phyloP scores from a whole-genome alignment of 2,329 filamentous ascomycete genomes.

The Apiospora phragmitis region DNA sequence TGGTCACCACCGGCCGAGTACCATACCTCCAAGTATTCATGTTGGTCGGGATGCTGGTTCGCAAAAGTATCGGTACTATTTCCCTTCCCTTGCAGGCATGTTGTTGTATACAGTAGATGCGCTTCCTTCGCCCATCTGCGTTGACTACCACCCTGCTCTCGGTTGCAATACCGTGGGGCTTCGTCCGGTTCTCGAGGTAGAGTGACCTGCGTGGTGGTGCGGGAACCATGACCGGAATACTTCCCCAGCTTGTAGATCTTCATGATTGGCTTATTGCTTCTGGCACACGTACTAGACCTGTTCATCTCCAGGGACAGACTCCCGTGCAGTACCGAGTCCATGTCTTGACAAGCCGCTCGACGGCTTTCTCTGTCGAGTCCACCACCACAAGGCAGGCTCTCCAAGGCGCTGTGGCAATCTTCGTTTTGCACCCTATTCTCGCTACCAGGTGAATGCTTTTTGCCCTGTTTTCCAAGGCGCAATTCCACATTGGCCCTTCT shows the following conservation, averaged over 20 bases:
- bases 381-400: not conserved
- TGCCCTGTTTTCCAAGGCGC: not conserved
- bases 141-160: not conserved
- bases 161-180: not conserved
- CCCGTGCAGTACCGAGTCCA: not conserved
- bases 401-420: not conserved
- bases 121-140: not conserved
- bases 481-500: not conserved
- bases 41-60: not conserved
- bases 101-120: not conserved
- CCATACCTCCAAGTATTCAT: not conserved
- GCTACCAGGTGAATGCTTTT: not conserved
- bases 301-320: not conserved
- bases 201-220: not conserved
- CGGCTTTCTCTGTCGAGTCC: not conserved
- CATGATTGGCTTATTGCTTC: conserved; percentile 3
- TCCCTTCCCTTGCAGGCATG: not conserved
- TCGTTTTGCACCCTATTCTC: not conserved
- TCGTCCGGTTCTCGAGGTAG: not conserved
- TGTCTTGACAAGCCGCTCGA: not conserved
- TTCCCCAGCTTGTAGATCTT: conserved; percentile 8
- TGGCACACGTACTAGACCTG: not conserved
- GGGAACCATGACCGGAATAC: not conserved
- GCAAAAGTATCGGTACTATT: not conserved
- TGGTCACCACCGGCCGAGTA: not conserved